Evolutionary conservation across 345 rosid species (phyloP), one percentile per base, ranked within the genome.

Genomic region (Schrenkiella parvula): DNA sequence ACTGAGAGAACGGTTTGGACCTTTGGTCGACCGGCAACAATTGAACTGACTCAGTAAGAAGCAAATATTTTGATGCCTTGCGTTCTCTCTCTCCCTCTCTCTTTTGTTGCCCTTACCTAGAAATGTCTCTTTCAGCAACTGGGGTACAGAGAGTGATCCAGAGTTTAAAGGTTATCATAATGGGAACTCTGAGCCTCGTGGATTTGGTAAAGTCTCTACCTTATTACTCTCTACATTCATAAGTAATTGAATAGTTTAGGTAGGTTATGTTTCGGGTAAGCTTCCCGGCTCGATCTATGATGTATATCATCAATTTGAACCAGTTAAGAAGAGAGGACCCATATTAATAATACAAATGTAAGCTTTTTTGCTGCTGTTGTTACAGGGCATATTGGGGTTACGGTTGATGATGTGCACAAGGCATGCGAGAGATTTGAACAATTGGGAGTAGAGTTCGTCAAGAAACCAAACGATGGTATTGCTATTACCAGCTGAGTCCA

Each of bases 61-160:
- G 37, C 50, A 44, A 5, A 15, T 23, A 22, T 42, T 59, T 6
- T 26, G 17, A 8, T 35, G 25, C 32, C 69, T 67, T 68, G 22
- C 34, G 17, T 55, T 23, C 56, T 26, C 32, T 66, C 53, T 50
- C 21, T 23, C n/a, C n/a, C 7, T 13, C 26, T 23, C 55, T 51
- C 31, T 13, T 34, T 48, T 31, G 38, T 38, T 68, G 14, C 19
- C 75, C 62, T 84, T 47, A 75, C 42, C 17, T 57, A 61, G 46
- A 39, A 56, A 57, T 72, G 32, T 18, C 68, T 66, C 46, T 68
- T 41, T 66, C 95, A 89, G 98, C 77, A 91, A 89, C 66, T 93
- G 97, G 97, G 98, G 96, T 18, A 93, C 93, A 38, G 98, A 93
- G 82, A 89, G 82, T 62, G 95, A 91, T 82, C 86, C 88, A 1